These are phyloP conservation scores for Verticillium nonalfalfae DNA, from an alignment of 2,329 filamentous ascomycete genomes.

Conservation along the genomic window DNA sequence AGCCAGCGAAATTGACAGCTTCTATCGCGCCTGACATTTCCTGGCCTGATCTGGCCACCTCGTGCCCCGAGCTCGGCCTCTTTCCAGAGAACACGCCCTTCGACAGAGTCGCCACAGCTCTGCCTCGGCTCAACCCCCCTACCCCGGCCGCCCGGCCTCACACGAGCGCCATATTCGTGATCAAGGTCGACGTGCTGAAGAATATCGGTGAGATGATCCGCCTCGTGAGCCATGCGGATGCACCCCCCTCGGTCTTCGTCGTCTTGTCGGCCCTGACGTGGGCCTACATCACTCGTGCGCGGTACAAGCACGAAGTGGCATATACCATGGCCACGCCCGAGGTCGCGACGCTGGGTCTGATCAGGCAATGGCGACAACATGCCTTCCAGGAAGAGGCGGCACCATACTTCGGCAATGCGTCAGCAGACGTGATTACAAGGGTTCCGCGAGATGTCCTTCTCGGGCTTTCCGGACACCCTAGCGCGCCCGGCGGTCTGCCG, in stretches of 20 bases:
- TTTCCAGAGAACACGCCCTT: conserved; percentile 25
- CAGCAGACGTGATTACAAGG: background rate
- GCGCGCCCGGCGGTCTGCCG: background rate
- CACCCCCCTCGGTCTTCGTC: conserved; percentile 28
- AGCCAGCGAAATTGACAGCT: background rate
- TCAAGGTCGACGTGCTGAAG: conserved; percentile 27
- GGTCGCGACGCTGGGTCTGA: background rate
- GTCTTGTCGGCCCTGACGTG: conserved; percentile 32
- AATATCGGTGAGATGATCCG: conserved; percentile 10
- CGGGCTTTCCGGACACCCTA: background rate
- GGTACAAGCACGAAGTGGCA: conserved; percentile 10
- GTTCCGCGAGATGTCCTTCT: background rate
- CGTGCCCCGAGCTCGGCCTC: conserved; percentile 31
- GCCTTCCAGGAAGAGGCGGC: background rate
- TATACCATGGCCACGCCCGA: background rate
- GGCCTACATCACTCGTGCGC: conserved; percentile 29
- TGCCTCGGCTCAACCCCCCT: conserved; percentile 17
- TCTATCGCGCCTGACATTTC: conserved; percentile 10
- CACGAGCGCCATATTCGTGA: conserved; percentile 34
- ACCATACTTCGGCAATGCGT: background rate
- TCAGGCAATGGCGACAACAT: background rate
- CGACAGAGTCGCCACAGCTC: conserved; percentile 18
- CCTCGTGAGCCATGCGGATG: background rate
- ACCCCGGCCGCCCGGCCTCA: conserved; percentile 21
- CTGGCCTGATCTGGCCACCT: conserved; percentile 18